Conservation (phyloP, 1,284 basidiomycete species). For the Cerioporus squamosus region DNA sequence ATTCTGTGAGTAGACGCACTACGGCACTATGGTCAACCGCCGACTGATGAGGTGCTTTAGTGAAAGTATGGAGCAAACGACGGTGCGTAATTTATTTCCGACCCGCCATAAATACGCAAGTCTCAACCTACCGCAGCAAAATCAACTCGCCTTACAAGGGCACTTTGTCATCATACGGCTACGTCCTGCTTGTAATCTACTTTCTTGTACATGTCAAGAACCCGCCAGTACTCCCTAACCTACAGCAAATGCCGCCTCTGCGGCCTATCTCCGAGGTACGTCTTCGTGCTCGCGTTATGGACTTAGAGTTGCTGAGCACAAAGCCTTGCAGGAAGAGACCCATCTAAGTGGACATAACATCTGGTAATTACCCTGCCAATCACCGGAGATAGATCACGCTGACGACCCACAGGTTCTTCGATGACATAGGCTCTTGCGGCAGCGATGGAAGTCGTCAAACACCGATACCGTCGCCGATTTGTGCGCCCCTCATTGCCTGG, state of each 20-base stretch:
- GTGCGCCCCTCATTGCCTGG: slow-evolving; percentile 45
- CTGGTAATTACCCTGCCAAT: slow-evolving; percentile 53
- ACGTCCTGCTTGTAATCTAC: slow-evolving; percentile 97
- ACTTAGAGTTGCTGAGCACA: too few relatives aligned
- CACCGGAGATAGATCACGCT: background rate
- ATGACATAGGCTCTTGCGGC: slow-evolving; percentile 90
- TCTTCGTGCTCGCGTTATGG: too few relatives aligned
- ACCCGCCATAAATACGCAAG: background rate
- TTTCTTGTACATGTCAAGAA: slow-evolving; percentile 98
- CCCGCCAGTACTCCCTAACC: slow-evolving; percentile 89
- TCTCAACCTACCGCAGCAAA: slow-evolving; percentile 59
- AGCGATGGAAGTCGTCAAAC: slow-evolving; percentile 94
- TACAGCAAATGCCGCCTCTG: slow-evolving; percentile 87
- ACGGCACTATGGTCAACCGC: background rate
- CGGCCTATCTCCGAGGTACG: slow-evolving; percentile 82
- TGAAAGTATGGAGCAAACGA: slow-evolving; percentile 99
- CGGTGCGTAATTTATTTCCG: slow-evolving; percentile 51
- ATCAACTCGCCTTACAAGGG: slow-evolving; percentile 98
- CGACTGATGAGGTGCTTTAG: slow-evolving; percentile 42
- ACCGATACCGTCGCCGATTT: slow-evolving; percentile 93
- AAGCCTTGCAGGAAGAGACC: slow-evolving; percentile 90
- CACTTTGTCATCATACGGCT: slow-evolving; percentile 96
- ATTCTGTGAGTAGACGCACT: slow-evolving; percentile 72
- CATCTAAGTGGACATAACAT: slow-evolving; percentile 85
- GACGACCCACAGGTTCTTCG: slow-evolving; percentile 78